phyloP scores from a whole-genome alignment of 2,329 filamentous ascomycete genomes.

The Penicillium polonicum region DNA sequence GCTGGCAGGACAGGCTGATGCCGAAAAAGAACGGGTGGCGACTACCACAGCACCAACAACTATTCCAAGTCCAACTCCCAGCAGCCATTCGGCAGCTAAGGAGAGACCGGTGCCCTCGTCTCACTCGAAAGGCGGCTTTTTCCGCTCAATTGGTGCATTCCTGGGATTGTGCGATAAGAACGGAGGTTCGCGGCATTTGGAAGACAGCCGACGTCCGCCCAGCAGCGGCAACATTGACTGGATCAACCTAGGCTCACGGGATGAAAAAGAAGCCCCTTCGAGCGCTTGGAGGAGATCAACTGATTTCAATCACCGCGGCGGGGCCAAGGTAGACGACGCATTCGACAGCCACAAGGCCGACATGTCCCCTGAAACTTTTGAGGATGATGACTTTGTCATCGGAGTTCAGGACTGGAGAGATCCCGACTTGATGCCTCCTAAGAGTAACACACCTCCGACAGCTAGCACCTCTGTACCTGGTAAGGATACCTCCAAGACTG shows the following conservation, averaged over 20 bases:
- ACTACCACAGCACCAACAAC: constrained; percentile 31
- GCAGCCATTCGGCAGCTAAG: constrained; percentile 21
- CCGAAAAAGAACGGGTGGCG: constrained; percentile 21
- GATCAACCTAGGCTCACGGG: constrained; percentile 67
- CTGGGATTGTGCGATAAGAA: constrained; percentile 43
- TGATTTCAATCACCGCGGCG: constrained; percentile 31
- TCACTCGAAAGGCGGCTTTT: constrained; percentile 31
- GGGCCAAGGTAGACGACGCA: constrained; percentile 13
- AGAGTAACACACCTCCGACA: constrained; percentile 27
- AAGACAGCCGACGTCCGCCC: constrained; percentile 64
- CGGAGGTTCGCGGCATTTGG: constrained; percentile 26
- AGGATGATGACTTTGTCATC: constrained; percentile 69
- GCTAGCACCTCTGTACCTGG: constrained; percentile 26
- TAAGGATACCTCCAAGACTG: constrained; percentile 30
- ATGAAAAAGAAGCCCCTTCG: constrained; percentile 46
- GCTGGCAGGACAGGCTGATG: constrained; percentile 22
- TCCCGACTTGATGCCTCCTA: constrained; percentile 63
- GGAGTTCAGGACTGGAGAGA: constrained; percentile 87
- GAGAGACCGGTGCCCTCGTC: constrained; percentile 15
- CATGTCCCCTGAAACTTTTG: constrained; percentile 28
- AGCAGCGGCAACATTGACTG: constrained; percentile 73
- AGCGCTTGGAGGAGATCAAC: constrained; percentile 20
- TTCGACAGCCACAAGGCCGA: constrained; percentile 23
- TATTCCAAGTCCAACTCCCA: constrained; percentile 36
- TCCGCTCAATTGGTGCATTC: constrained; percentile 47